phyloP scores from a whole-genome alignment of 192 early-diverging fungal species.

The Coemansia sp. region DNA sequence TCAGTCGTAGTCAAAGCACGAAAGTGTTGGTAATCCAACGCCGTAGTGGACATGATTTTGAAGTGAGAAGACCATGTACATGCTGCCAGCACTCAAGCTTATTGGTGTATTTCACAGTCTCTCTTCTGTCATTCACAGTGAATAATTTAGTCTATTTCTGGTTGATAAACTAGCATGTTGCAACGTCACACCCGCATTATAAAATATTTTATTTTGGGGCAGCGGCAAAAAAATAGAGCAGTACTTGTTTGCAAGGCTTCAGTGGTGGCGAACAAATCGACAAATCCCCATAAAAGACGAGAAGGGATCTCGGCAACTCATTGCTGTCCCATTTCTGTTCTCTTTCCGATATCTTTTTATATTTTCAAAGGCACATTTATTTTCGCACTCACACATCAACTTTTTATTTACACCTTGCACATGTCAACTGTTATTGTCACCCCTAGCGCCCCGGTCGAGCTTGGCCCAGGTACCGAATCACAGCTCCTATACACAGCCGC shows the following conservation, averaged over 20 bases:
- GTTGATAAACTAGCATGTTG: no score
- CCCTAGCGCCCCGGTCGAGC: slow-evolving; percentile 1
- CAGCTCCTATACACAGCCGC: slow-evolving; percentile 38
- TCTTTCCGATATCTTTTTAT: no score
- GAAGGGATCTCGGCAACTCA: no score
- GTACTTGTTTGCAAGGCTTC: background rate
- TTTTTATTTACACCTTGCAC: background rate
- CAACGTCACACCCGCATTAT: background rate
- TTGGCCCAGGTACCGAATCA: slow-evolving; percentile 7
- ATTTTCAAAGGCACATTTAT: background rate
- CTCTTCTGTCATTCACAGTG: background rate
- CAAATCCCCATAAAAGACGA: no score
- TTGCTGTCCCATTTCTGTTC: no score
- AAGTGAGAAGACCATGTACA: slow-evolving; percentile 2
- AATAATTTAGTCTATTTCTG: background rate
- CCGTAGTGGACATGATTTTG: background rate
- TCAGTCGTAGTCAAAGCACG: no score
- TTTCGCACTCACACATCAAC: background rate
- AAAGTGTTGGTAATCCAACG: no score
- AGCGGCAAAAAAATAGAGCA: background rate
- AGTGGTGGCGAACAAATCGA: background rate
- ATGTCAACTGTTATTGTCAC: slow-evolving; percentile 4
- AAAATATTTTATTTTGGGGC: slow-evolving; percentile 1
- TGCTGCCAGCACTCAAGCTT: background rate
- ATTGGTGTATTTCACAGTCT: background rate